Base-by-base conservation (phyloP, 352 stramenopile species). In the Phytophthora citrophthora region DNA sequence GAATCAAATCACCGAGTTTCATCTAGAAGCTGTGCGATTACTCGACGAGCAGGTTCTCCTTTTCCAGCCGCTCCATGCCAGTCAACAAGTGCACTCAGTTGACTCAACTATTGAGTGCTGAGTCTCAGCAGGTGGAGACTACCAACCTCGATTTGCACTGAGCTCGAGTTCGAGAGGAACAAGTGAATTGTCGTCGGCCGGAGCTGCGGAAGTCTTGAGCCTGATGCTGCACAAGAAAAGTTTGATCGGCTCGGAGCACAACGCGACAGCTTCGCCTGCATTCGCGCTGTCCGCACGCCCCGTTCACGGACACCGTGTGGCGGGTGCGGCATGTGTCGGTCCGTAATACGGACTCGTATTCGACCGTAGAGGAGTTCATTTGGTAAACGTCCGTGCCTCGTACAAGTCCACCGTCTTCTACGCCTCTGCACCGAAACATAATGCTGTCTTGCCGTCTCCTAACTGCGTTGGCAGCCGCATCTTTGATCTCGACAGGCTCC, bases 391-490 rank as follows among this genome's bases (percentile, higher is more conserved):
- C 24, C 31, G 45, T 34, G 50, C 23, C 18, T 10, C 8, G 11
- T n/a, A 7, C 50, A 61, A 61, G 24, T 45, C 49, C 24, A 29
- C 8, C 32, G 32, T 61, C 45, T 41, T 41, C 36, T 27, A 27
- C 26, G 7, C 29, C 31, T 40, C 38, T 16, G 24, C 23, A 13
- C 20, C 20, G 7, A 8, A 54, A 12, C 29, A 55, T 50, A 29
- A 67, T 67, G 59, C 18, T 68, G 44, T 39, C 53, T 48, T 68
- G 45, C 38, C 62, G 55, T 27, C 49, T 61, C 23, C 55, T 66
- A 45, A 26, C 62, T 29, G 29, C 41, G 2, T 36, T 68, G 18
- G 49, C 50, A 41, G 48, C 43, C 13, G 48, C 56, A 7, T 61
- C 54, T 12, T 40, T 61, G 11, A 20, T 70, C 15, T 43, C 59